Evolutionary conservation across 179 eudicot species (phyloP).

Genomic region (Silene vulgaris): DNA sequence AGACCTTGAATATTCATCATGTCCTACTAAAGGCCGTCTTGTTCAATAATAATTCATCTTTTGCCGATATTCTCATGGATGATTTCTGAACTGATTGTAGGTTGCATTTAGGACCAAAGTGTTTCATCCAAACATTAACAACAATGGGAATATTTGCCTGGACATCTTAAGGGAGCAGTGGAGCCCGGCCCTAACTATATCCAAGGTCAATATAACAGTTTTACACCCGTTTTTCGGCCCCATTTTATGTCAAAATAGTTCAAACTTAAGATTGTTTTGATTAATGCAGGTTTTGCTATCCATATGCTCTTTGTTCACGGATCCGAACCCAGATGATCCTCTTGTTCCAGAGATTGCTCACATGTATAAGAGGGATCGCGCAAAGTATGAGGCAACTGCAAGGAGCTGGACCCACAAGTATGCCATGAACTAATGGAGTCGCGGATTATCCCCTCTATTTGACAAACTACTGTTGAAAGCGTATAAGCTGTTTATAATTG

Average conservation of each 20-base stretch:
- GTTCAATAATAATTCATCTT: too few species aligned
- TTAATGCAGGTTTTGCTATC: constrained; percentile 43
- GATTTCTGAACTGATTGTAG: constrained; percentile 19
- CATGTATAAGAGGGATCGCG: constrained; percentile 45
- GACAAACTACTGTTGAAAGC: not conserved
- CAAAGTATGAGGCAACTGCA: constrained; percentile 52
- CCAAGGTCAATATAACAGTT: constrained; percentile 33
- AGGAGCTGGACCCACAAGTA: constrained; percentile 53
- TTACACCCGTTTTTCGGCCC: not conserved
- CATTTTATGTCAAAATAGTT: not conserved
- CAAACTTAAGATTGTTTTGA: not conserved
- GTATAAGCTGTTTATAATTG: not conserved
- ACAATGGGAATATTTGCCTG: constrained; percentile 56
- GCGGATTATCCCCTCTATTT: not conserved
- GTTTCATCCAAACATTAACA: constrained; percentile 53
- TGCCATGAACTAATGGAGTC: constrained; percentile 39
- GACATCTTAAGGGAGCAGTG: constrained; percentile 59
- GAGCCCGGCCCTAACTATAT: constrained; percentile 66
- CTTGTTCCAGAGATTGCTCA: constrained; percentile 60
- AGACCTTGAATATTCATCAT: not conserved
- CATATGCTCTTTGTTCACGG: constrained; percentile 54
- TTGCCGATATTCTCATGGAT: not conserved
- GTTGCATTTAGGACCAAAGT: constrained; percentile 58
- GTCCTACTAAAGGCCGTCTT: not conserved
- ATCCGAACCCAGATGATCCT: constrained; percentile 70